phyloP scores from a whole-genome alignment of 805 yeast genomes.

The Candida koratica region DNA sequence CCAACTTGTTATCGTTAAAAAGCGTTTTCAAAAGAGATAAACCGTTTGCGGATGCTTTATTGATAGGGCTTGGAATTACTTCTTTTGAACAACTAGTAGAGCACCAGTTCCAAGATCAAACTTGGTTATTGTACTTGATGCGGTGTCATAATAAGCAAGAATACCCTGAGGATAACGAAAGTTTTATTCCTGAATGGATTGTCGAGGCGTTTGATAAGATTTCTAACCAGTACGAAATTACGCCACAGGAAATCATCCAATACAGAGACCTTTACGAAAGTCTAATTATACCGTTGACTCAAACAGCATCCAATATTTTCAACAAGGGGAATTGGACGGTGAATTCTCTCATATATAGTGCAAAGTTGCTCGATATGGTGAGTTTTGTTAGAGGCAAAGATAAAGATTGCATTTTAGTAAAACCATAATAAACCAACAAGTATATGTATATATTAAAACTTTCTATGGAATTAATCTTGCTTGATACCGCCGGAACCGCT shows the following conservation, averaged over 20 bases:
- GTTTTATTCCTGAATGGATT: conserved; percentile 52
- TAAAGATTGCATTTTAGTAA: conserved; percentile 40
- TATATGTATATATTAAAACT: not conserved
- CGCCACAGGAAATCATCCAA: conserved; percentile 52
- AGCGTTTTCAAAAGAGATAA: conserved; percentile 53
- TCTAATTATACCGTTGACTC: conserved; percentile 45
- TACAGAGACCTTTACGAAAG: conserved; percentile 51
- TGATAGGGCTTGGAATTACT: conserved; percentile 54
- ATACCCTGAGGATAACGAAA: conserved; percentile 23
- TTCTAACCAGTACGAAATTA: conserved; percentile 34
- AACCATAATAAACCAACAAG: not conserved
- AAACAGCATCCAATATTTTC: conserved; percentile 56
- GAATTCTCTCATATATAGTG: conserved; percentile 47
- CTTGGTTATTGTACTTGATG: conserved; percentile 59
- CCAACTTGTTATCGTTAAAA: conserved; percentile 50
- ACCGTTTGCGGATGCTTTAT: conserved; percentile 49
- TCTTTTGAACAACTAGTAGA: conserved; percentile 49
- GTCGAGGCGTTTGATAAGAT: conserved; percentile 35
- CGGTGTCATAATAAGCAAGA: conserved; percentile 48
- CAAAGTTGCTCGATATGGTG: conserved; percentile 48
- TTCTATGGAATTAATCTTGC: conserved; percentile 69
- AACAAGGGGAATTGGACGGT: conserved; percentile 48
- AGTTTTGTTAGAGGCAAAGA: conserved; percentile 46
- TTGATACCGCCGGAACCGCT: conserved; percentile 87
- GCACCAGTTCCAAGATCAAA: conserved; percentile 52